A percentile compares a stretch with the other conserved stretches of the same genome.
These are phyloP conservation scores for Colletotrichum truncatum DNA, from an alignment of 2,329 filamentous ascomycete genomes.

Conservation along the genomic window DNA sequence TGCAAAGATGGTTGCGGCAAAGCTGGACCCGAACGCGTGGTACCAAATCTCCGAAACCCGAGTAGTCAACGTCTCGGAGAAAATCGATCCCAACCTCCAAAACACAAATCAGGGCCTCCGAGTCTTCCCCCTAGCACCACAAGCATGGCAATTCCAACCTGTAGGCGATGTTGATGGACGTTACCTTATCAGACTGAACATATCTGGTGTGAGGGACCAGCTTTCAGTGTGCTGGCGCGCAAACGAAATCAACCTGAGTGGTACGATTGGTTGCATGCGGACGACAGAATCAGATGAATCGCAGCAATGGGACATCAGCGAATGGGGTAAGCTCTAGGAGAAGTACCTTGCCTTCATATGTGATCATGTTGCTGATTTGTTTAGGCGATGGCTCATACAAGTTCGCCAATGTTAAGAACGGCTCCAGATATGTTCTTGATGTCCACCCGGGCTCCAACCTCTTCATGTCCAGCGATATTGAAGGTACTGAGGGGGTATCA, in stretches of 20 bases:
- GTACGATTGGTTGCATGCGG: slow-evolving; percentile 41
- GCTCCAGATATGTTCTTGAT: slow-evolving; percentile 42
- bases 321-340: slow-evolving; percentile 35
- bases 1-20: slow-evolving; percentile 32
- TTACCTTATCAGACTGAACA: slow-evolving; percentile 41
- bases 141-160: slow-evolving; percentile 42
- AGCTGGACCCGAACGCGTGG: slow-evolving; percentile 45
- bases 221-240: slow-evolving; percentile 39
- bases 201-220: slow-evolving; percentile 39
- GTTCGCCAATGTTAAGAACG: slow-evolving; percentile 43
- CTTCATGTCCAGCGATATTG: slow-evolving; percentile 40
- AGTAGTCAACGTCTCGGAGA: slow-evolving; percentile 39
- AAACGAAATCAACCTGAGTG: slow-evolving; percentile 35
- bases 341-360: too few relatives aligned
- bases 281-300: slow-evolving; percentile 34
- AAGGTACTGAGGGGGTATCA: slow-evolving; percentile 24
- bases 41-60: slow-evolving; percentile 44
- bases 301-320: slow-evolving; percentile 45
- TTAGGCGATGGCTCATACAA: slow-evolving; percentile 36
- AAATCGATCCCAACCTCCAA: slow-evolving; percentile 27
- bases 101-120: slow-evolving; percentile 31
- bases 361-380: neutral
- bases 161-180: slow-evolving; percentile 37
- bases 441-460: slow-evolving; percentile 41
- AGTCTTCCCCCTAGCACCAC: slow-evolving; percentile 31